Conservation (phyloP, 257 asterid genomes). For the Solanum appendiculatum region DNA sequence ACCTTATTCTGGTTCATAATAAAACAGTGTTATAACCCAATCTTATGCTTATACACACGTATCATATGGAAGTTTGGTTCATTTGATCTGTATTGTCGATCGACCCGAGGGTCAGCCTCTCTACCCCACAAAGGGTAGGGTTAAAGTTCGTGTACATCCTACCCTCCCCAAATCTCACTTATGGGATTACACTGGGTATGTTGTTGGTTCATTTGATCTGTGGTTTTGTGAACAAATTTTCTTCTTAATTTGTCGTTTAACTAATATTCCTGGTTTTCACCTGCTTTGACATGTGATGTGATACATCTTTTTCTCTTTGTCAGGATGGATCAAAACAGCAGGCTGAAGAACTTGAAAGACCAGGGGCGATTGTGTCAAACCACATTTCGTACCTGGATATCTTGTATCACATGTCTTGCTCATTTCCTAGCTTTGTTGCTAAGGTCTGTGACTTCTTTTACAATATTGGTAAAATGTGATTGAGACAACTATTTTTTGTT, state of each 20-base stretch:
- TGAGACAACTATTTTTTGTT: neutral
- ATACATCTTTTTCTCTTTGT: conserved; percentile 12
- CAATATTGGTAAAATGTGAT: neutral
- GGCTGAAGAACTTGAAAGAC: conserved; percentile 43
- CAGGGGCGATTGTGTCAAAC: conserved; percentile 81
- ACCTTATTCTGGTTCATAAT: neutral
- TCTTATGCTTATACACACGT: neutral
- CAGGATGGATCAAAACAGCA: conserved; percentile 36
- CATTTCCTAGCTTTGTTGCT: conserved; percentile 95
- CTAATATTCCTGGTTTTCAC: neutral
- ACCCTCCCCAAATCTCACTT: neutral
- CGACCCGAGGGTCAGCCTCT: neutral
- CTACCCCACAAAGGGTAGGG: neutral
- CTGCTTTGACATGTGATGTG: neutral
- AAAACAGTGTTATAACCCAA: neutral
- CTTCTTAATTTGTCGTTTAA: neutral
- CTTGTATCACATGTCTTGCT: conserved; percentile 77
- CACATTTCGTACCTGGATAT: conserved; percentile 90
- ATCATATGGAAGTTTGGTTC: neutral
- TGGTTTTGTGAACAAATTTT: neutral
- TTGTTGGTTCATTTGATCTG: neutral
- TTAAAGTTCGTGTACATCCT: neutral
- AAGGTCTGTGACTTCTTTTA: conserved; percentile 49
- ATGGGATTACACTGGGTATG: neutral
- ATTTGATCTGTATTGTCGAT: neutral